Evolutionary conservation across 2,329 filamentous ascomycete genomes (phyloP).

Genomic region (Beauveria brongniartii): DNA sequence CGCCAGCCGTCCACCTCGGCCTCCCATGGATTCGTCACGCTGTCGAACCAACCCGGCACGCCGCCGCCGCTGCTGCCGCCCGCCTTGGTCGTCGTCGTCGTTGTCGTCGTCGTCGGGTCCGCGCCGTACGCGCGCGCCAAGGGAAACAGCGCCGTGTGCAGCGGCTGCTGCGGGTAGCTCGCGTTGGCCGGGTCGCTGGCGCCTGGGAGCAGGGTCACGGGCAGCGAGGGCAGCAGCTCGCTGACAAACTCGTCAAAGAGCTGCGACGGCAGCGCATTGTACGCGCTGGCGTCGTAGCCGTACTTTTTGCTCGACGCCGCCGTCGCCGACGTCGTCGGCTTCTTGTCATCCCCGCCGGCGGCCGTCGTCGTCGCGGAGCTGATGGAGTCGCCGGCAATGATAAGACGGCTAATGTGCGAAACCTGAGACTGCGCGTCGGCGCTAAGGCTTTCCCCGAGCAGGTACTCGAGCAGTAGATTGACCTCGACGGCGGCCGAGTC

Average conservation of each 20-base stretch:
- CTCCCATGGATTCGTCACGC: constrained; percentile 88
- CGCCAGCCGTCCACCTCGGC: constrained; percentile 86
- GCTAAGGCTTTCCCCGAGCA: constrained; percentile 72
- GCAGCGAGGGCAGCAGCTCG: constrained; percentile 73
- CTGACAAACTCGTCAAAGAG: constrained; percentile 78
- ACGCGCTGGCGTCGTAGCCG: constrained; percentile 82
- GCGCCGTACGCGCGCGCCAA: constrained; percentile 60
- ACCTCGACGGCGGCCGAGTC: constrained; percentile 65
- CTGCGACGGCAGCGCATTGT: constrained; percentile 78
- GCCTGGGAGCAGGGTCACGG: constrained; percentile 83
- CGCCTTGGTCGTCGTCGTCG: constrained; percentile 17
- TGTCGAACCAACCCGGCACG: constrained; percentile 69
- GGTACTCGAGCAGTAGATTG: constrained; percentile 74
- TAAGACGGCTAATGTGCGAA: constrained; percentile 68
- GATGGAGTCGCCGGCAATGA: constrained; percentile 90
- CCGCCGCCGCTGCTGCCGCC: constrained; percentile 35
- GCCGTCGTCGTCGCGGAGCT: constrained; percentile 44
- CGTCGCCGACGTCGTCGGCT: constrained; percentile 20
- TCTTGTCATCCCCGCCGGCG: constrained; percentile 31
- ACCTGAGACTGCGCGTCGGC: constrained; percentile 49
- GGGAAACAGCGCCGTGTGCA: constrained; percentile 89
- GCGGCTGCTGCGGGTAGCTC: constrained; percentile 83
- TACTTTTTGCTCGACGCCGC: constrained; percentile 61
- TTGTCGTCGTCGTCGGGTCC: constrained; percentile 14
- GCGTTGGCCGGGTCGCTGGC: constrained; percentile 79